Percentiles rank a stretch among this genome's conserved stretches.
These are phyloP conservation scores for Penicillium malachiteum DNA, from an alignment of 495 filamentous ascomycete genomes.

Conservation along the genomic window DNA sequence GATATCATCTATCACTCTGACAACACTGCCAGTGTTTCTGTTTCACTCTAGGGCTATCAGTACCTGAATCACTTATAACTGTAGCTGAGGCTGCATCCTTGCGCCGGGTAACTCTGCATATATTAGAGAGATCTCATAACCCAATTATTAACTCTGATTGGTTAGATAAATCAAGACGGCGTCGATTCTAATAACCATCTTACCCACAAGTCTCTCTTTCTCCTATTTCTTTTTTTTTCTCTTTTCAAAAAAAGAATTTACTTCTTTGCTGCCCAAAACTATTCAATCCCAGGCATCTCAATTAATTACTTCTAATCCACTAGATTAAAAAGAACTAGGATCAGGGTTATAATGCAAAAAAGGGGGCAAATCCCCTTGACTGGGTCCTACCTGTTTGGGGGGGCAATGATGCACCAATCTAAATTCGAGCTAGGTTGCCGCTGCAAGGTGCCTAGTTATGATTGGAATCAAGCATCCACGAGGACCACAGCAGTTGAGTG, in stretches of 20 bases:
- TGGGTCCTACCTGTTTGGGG: constrained; percentile 11
- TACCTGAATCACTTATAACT: background rate
- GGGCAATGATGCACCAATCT: constrained; percentile 11
- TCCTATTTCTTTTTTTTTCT: background rate
- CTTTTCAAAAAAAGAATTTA: background rate
- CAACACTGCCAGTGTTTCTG: too few species aligned
- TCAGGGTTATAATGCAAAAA: constrained; percentile 9
- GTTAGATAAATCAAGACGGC: constrained; percentile 12
- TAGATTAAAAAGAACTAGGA: background rate
- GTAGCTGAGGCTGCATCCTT: constrained; percentile 14
- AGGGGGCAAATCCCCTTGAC: constrained; percentile 9
- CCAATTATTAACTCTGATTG: constrained; percentile 14
- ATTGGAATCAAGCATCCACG: constrained; percentile 29
- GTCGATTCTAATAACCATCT: constrained; percentile 25
- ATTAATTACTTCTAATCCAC: background rate
- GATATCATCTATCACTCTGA: too few species aligned
- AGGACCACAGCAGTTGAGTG: constrained; percentile 7
- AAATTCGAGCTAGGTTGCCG: constrained; percentile 7
- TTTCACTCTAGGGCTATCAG: too few species aligned
- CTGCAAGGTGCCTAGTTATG: constrained; percentile 31
- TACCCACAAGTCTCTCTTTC: constrained; percentile 13
- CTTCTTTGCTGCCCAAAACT: background rate
- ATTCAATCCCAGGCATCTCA: background rate
- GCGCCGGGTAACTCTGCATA: constrained; percentile 16
- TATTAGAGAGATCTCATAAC: constrained; percentile 18